Evolutionary conservation across 2,329 filamentous ascomycete species (phyloP), one percentile per base, ranked within the genome.

Genomic region (Colletotrichum sp.): DNA sequence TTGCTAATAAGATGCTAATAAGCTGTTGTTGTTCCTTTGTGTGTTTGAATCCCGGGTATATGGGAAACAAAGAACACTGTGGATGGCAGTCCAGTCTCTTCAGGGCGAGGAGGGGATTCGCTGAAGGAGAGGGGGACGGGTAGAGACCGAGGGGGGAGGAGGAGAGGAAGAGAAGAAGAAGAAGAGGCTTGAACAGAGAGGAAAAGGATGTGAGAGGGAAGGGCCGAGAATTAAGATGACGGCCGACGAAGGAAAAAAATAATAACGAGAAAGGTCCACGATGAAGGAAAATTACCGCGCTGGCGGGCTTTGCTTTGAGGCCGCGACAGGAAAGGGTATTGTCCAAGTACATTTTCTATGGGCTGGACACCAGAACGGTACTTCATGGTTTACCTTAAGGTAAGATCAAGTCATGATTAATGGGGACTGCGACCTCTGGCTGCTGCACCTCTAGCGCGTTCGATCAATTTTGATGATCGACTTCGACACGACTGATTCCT

Each of bases 201-300:
- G 74, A 72, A 60, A 67, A 55, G 70, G 61, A 62, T 64, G 36
- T 18, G 34, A 48, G 58, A 65, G 70, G 68, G 43, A 62, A 60
- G 36, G 68, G 43, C 28, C 25, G 68, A 28, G 70, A 74, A 69
- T 43, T 65, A 69, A 69, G 56, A 68, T 43, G 61, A 61, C n/a
- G 52, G 34, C 13, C 43, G 61, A 73, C 34, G 71, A 76, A 36
- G 9, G 64, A 58, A 61, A 76, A 70, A 68, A 70, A 43, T 30
- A 74, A 16, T 34, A 22, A 43, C 28, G 32, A 74, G 16, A 65
- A 48, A 64, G 70, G 76, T 76, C 70, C 71, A 77, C 66, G 73
- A 70, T 25, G 62, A 28, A 65, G 73, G 62, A 75, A 73, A 48
- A 73, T 73, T 65, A 65, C 69, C 67, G 67, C 61, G 67, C 30